Conservation (phyloP, 371 early-diverging fungal genomes). For the Mucor circinelloides region DNA sequence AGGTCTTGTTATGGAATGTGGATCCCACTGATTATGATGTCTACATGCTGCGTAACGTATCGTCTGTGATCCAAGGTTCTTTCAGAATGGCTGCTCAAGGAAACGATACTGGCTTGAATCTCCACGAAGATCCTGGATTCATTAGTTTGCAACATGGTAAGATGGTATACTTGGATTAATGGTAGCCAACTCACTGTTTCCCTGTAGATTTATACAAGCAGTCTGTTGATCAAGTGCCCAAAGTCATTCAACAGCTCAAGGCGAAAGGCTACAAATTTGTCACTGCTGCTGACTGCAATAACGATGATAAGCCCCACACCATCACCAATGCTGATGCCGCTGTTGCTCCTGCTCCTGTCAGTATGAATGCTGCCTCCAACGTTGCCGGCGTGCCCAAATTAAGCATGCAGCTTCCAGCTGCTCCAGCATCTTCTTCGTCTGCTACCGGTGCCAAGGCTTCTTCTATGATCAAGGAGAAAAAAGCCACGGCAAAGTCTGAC, state of each 20-base stretch:
- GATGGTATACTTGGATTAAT: background rate
- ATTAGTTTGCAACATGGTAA: slow-evolving; percentile 52
- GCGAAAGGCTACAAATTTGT: slow-evolving; percentile 28
- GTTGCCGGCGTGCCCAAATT: background rate
- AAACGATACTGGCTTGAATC: slow-evolving; percentile 33
- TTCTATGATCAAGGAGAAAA: background rate
- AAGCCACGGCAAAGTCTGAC: background rate
- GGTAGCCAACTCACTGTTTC: background rate
- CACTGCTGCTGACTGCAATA: slow-evolving; percentile 46
- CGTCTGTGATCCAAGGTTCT: slow-evolving; percentile 23
- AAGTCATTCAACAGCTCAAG: slow-evolving; percentile 30
- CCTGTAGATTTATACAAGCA: slow-evolving; percentile 13
- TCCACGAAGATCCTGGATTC: slow-evolving; percentile 44
- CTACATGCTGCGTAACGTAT: slow-evolving; percentile 25
- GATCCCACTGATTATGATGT: slow-evolving; percentile 53
- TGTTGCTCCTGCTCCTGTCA: background rate
- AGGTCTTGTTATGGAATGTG: slow-evolving; percentile 58
- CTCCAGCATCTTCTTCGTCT: background rate
- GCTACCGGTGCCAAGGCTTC: background rate
- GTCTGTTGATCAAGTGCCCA: slow-evolving; percentile 48
- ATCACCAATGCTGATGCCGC: background rate
- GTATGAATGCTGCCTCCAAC: background rate
- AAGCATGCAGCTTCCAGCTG: background rate
- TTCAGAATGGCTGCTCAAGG: slow-evolving; percentile 31
- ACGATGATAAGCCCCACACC: slow-evolving; percentile 36